Evolutionary conservation across 2,329 filamentous ascomycete genomes (phyloP), one percentile per base, ranked within the genome.

Genomic region (Cryphonectria naterciae): DNA sequence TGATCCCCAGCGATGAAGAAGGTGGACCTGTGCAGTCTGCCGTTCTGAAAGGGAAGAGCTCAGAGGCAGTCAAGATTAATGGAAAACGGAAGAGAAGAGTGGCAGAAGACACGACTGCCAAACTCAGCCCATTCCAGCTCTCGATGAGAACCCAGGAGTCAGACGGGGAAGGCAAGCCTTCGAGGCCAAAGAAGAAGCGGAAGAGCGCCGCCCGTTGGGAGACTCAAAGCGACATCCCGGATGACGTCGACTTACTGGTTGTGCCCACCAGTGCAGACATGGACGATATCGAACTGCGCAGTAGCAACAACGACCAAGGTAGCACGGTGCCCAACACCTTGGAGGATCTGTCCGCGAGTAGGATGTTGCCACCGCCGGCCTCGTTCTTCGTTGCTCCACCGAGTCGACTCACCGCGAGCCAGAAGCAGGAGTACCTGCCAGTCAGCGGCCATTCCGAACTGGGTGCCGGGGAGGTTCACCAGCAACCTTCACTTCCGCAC

Each of bases 1-100:
- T 86, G 4, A 83, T 84, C 0, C 83, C 80, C 73, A 85, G 83
- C 61, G 80, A 83, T 7, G 80, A 79, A 37, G 72, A 70, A 71
- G 58, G 69, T 37, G 69, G 65, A 2, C 41, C 35, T 61, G 56
- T 54, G 49, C 68, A 72, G 54, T 11, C 64, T 49, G n/a, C 63
- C 10, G 17, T 39, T 37, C 43, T 71, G 10, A 37, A 8, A 22
- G 62, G 46, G 43, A 65, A 63, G 25, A 70, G 37, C 13, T 35
- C 66, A 61, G 66, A 64, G 11, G 37, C 52, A 15, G 15, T 46
- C 22, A 72, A 60, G 37, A 52, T 37, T 1, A 73, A 66, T 49
- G 68, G 72, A 17, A 77, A 77, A 68, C 70, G 75, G 7, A 76
- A 75, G 58, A 72, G 71, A 17, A 28, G 67, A 1, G 37, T 62